These are phyloP conservation scores for Aspergillus quadrilineatus DNA, from an alignment of 2,329 filamentous ascomycete genomes.

Conservation along the genomic window DNA sequence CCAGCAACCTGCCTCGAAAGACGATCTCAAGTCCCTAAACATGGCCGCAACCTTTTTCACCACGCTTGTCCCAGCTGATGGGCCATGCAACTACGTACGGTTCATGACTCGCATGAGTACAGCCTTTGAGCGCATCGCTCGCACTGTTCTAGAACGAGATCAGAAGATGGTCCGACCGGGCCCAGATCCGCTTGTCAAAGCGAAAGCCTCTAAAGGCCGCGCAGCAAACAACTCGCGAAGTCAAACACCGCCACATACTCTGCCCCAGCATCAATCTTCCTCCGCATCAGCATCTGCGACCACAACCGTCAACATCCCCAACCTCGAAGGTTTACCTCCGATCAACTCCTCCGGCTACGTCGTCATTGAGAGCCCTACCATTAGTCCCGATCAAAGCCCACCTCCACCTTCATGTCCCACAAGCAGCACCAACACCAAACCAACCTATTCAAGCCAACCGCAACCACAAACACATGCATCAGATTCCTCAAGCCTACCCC, in stretches of 20 bases:
- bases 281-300: constrained; percentile 1
- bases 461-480: not conserved
- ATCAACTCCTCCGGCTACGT: constrained; percentile 36
- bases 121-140: constrained; percentile 89
- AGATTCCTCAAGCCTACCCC: not conserved
- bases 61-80: constrained; percentile 73
- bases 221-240: constrained; percentile 20
- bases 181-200: constrained; percentile 26
- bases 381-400: not conserved
- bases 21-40: constrained; percentile 82
- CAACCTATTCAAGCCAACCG: not conserved
- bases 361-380: constrained; percentile 27
- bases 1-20: constrained; percentile 73
- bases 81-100: constrained; percentile 78
- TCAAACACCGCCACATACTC: constrained; percentile 1
- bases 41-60: constrained; percentile 85
- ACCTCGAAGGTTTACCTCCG: constrained; percentile 31
- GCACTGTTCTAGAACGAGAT: constrained; percentile 79
- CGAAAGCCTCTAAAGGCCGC: constrained; percentile 21
- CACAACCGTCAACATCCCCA: constrained; percentile 24
- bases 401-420: not conserved
- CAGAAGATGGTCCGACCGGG: constrained; percentile 63
- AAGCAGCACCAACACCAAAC: not conserved
- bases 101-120: constrained; percentile 87
- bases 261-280: constrained; percentile 11